These are phyloP conservation scores for Sphaceloma murrayae DNA, from an alignment of 2,329 filamentous ascomycete species.

Conservation along the genomic window DNA sequence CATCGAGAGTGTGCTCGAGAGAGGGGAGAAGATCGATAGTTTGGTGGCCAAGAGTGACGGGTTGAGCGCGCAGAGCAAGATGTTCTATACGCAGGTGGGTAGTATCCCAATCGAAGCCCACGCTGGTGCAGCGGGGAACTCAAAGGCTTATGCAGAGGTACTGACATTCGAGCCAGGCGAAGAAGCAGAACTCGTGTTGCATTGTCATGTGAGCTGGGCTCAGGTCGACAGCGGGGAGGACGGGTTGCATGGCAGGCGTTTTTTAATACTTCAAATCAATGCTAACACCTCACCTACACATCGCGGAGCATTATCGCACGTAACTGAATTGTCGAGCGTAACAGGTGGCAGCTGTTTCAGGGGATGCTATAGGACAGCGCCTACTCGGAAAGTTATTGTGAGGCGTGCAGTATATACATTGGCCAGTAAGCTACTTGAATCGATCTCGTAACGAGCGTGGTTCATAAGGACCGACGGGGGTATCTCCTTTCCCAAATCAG, in stretches of 20 bases:
- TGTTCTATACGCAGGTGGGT: constrained; percentile 78
- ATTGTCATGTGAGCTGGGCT: constrained; percentile 38
- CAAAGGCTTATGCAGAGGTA: constrained; percentile 16
- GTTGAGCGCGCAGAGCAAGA: constrained; percentile 85
- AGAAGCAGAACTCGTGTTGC: constrained; percentile 55
- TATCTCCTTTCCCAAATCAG: background rate
- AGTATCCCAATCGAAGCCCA: no score
- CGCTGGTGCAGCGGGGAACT: no score
- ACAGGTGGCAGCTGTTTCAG: no score
- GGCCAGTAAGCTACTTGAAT: constrained; percentile 3
- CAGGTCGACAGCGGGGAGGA: constrained; percentile 15
- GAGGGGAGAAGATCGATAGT: constrained; percentile 92
- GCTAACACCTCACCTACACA: background rate
- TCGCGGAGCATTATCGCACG: background rate
- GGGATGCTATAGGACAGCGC: no score
- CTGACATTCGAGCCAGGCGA: constrained; percentile 45
- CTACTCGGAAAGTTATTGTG: no score
- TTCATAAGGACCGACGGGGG: constrained; percentile 14
- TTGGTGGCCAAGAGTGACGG: constrained; percentile 89
- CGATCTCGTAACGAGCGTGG: constrained; percentile 13
- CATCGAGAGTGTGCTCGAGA: constrained; percentile 76
- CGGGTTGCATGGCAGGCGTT: constrained; percentile 4
- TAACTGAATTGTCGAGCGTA: no score
- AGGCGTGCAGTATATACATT: constrained; percentile 12
- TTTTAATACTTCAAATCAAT: background rate